phyloP scores from a whole-genome alignment of 495 filamentous ascomycete genomes.

The Emericellopsis terricola region DNA sequence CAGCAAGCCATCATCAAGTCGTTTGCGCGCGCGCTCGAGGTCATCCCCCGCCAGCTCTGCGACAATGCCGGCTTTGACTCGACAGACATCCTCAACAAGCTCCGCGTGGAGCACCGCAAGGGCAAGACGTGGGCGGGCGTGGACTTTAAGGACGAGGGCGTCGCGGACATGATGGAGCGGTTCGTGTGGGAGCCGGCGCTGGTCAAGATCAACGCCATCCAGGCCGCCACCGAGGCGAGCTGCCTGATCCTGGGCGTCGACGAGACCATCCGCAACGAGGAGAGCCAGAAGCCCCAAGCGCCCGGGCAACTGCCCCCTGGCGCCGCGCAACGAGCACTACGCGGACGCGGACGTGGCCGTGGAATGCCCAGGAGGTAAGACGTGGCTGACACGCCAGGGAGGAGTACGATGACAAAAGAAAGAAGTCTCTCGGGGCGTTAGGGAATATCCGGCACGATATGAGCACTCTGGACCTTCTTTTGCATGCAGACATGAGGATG shows the following conservation, averaged over 20 bases:
- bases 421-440: too few species aligned
- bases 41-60: slow-evolving; percentile 90
- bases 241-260: slow-evolving; percentile 93
- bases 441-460: not conserved
- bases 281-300: slow-evolving; percentile 63
- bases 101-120: slow-evolving; percentile 87
- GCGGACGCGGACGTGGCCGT: slow-evolving; percentile 68
- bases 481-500: too few species aligned
- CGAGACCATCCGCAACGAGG: slow-evolving; percentile 95
- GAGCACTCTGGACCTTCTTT: too few species aligned
- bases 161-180: slow-evolving; percentile 75
- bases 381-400: slow-evolving; percentile 1
- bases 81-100: slow-evolving; percentile 86
- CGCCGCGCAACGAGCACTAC: slow-evolving; percentile 77
- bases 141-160: slow-evolving; percentile 82
- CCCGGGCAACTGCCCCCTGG: slow-evolving; percentile 72
- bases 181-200: slow-evolving; percentile 96
- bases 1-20: slow-evolving; percentile 95
- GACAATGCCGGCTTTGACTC: slow-evolving; percentile 98
- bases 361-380: slow-evolving; percentile 74
- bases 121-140: slow-evolving; percentile 88
- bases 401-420: not conserved
- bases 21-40: slow-evolving; percentile 91
- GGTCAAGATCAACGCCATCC: slow-evolving; percentile 94
- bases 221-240: slow-evolving; percentile 84